Conservation (phyloP, 139 green algal genomes). For the Trebouxia sp. region DNA sequence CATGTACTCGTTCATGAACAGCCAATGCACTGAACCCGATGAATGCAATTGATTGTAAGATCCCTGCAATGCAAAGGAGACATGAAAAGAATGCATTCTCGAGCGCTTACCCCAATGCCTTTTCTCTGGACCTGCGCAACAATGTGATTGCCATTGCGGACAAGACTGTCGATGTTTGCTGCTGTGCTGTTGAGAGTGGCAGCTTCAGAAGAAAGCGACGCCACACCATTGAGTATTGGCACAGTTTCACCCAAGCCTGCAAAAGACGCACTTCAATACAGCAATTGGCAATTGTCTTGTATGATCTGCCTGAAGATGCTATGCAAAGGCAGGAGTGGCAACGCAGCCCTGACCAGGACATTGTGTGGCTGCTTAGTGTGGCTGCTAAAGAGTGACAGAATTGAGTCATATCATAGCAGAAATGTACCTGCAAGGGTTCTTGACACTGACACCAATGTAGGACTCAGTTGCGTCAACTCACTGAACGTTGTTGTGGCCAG, state of each 20-base stretch:
- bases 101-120: constrained; percentile 1
- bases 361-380: too few species aligned
- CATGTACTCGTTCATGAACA: background rate
- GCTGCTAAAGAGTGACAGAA: too few species aligned
- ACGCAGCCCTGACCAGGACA: background rate
- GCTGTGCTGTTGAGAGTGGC: constrained; percentile 10
- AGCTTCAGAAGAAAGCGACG: background rate
- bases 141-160: background rate
- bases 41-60: background rate
- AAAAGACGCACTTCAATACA: too few species aligned
- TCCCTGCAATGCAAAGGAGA: background rate
- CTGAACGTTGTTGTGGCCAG: background rate
- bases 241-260: background rate
- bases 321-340: background rate
- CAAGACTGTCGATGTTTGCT: background rate
- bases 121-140: constrained; percentile 1
- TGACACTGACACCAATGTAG: background rate
- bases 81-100: too few species aligned
- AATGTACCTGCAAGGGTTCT: background rate
- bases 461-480: background rate
- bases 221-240: background rate
- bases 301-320: background rate
- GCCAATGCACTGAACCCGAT: background rate
- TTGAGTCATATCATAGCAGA: background rate
- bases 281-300: background rate